Percentiles rank a stretch among this genome's conserved stretches.
Evolutionary conservation across 2,329 filamentous ascomycete genomes (phyloP).

Genomic region (Alternaria dauci): DNA sequence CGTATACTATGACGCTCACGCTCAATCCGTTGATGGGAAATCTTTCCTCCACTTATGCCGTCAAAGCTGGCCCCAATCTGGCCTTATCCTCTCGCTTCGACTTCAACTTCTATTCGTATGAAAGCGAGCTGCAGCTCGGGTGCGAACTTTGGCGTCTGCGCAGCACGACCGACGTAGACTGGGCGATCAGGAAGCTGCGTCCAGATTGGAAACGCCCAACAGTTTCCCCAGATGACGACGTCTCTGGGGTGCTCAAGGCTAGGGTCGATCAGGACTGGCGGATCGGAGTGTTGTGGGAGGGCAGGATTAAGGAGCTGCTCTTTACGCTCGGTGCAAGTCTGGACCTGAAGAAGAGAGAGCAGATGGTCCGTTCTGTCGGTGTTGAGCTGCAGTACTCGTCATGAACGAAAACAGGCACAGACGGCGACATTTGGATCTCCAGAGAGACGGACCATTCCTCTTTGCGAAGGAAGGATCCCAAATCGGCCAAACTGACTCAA

Average conservation of each 20-base stretch:
- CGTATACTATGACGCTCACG: slow-evolving; percentile 91
- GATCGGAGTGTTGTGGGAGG: slow-evolving; percentile 90
- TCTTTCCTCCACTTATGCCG: slow-evolving; percentile 88
- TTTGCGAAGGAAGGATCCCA: slow-evolving; percentile 16
- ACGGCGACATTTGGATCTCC: slow-evolving; percentile 14
- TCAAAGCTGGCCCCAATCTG: slow-evolving; percentile 82
- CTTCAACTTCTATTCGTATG: slow-evolving; percentile 98
- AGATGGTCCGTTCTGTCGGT: slow-evolving; percentile 78
- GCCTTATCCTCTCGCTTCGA: slow-evolving; percentile 90
- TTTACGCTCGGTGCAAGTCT: slow-evolving; percentile 90
- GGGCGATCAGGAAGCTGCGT: slow-evolving; percentile 55
- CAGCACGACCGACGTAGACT: slow-evolving; percentile 52
- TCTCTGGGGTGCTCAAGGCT: slow-evolving; percentile 88
- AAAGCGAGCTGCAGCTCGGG: slow-evolving; percentile 90
- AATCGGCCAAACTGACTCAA: slow-evolving; percentile 6
- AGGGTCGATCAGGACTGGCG: slow-evolving; percentile 87
- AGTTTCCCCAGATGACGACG: slow-evolving; percentile 65
- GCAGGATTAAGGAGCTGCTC: slow-evolving; percentile 87
- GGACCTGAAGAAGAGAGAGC: slow-evolving; percentile 77
- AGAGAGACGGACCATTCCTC: slow-evolving; percentile 13
- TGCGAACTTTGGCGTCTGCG: slow-evolving; percentile 87
- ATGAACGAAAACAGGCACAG: slow-evolving; percentile 55
- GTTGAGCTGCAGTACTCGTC: slow-evolving; percentile 85
- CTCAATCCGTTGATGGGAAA: slow-evolving; percentile 95
- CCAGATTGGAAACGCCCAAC: slow-evolving; percentile 51